A percentile compares a stretch with the other conserved stretches of the same genome.
These are phyloP conservation scores for Scutellaria barbata DNA, from an alignment of 257 asterid species.

Conservation along the genomic window DNA sequence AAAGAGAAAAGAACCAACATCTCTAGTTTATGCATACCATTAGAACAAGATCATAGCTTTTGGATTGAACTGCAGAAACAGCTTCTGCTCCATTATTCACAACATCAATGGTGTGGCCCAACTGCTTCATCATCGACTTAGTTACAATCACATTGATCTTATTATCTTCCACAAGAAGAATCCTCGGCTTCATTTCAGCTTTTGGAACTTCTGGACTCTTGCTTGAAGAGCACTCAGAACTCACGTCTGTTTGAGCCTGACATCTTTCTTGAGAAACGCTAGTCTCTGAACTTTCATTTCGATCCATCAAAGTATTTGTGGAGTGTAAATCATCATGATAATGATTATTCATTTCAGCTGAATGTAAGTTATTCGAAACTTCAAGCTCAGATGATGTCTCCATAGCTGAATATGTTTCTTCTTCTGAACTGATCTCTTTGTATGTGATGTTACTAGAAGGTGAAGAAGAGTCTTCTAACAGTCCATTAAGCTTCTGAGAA, in stretches of 20 bases:
- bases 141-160: conserved; percentile 82
- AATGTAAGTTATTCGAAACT: conserved; percentile 34
- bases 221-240: conserved; percentile 57
- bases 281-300: conserved; percentile 37
- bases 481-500: conserved; percentile 29
- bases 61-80: conserved; percentile 61
- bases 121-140: conserved; percentile 84
- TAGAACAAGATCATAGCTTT: conserved; percentile 63
- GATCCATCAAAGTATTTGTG: conserved; percentile 21
- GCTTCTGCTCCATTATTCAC: conserved; percentile 89
- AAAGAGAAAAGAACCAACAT: background rate
- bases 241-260: conserved; percentile 36
- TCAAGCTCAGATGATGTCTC: conserved; percentile 46
- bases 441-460: conserved; percentile 47
- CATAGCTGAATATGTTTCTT: conserved; percentile 53
- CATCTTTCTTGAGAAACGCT: conserved; percentile 34
- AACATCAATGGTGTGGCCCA: conserved; percentile 73
- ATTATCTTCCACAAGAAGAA: conserved; percentile 88
- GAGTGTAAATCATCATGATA: conserved; percentile 26
- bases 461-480: conserved; percentile 49
- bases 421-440: conserved; percentile 54
- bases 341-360: conserved; percentile 33
- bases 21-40: conserved; percentile 55
- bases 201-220: conserved; percentile 40
- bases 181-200: conserved; percentile 55